Evolutionary conservation across 2,329 filamentous ascomycete genomes (phyloP), one percentile per base, ranked within the genome.

Genomic region (Aspergillus candidus): DNA sequence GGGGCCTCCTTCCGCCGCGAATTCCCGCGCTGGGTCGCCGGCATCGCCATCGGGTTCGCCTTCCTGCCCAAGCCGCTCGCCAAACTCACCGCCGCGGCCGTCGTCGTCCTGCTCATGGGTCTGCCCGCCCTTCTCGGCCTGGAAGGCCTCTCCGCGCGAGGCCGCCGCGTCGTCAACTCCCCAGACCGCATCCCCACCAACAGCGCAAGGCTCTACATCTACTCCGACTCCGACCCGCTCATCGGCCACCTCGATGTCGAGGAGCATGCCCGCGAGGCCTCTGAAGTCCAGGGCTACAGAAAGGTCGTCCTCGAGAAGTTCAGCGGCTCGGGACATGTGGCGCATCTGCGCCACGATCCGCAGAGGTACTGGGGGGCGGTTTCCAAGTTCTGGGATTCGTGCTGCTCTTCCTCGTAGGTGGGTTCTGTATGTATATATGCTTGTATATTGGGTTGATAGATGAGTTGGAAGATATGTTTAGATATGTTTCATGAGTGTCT

Each of bases 271-370:
- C 41, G 11, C 2, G 35, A 43, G 32, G 41, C 41, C 2, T 27
- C 22, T 27, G 32, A 33, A 29, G 30, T 11, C 7, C 32, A 38
- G 31, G 41, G 35, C 11, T 43, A 43, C 35, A 32, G n/a, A 11
- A 12, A 32, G 14, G 13, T 37, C 14, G 18, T 27, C 8, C 32
- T 43, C 12, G 41, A 43, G 11, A 43, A 33, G 35, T 43, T 43
- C 30, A n/a, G 13, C 6, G 41, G 38, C 6, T 43, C 41, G 4
- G 41, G 41, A 11, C 41, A 43, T 34, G 34, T 43, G n/a, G 41
- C 41, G n/a, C 41, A 38, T 27, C 32, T 43, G 41, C 30, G 41
- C 11, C 41, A 43, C n/a, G 41, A 43, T 29, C 41, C 41, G 5
- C 32, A 38, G 14, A 13, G 22, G 29, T 43, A 43, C 12, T 43